Evolutionary conservation across 306 rosid species (phyloP), one percentile per base, ranked within the genome.

Genomic region (Cucurbita argyrosperma): DNA sequence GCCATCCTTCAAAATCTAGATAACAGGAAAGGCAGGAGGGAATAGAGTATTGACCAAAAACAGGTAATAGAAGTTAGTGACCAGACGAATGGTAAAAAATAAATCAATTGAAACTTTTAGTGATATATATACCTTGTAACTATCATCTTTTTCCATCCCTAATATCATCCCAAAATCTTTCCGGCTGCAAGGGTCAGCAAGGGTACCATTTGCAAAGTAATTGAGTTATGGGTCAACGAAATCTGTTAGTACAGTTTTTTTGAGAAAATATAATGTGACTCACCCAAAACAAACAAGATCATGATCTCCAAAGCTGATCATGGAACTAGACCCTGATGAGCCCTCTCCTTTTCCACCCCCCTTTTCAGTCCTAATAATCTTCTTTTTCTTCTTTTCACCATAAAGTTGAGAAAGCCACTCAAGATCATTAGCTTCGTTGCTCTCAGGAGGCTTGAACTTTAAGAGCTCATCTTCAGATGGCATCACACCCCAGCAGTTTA

Each of bases 321-420:
- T 79, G 65, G 75, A 82, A 74, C 81, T 76, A 47, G 79, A 85
- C 69, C 84, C 80, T 37, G 93, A 84, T 63, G 93, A 76, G 43
- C 97, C 78, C 86, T 87, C 92, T 76, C 95, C 95, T 72, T 82
- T 89, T 50, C 85, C 94, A 76, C 82, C 89, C 45, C 86, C 91
- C 83, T 82, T 83, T 30, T 80, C 96, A 78, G 51, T 76, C 74
- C 68, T 78, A 40, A 77, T 59, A 37, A 26, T 73, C 82, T 78
- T 80, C 63, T 81, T 89, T 76, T 88, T 88, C 86, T 84, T 89
- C 8, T 79, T 76, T 37, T 86, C 88, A 69, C 97, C 96, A 72
- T 91, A 95, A 79, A 95, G 87, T 80, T 88, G 90, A 74, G 99
- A 82, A 7, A 95, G 92, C 97, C 97, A 95, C 79, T 89, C 96